Base-by-base conservation (phyloP, 345 rosid genomes). In the Lepidium africanum region DNA sequence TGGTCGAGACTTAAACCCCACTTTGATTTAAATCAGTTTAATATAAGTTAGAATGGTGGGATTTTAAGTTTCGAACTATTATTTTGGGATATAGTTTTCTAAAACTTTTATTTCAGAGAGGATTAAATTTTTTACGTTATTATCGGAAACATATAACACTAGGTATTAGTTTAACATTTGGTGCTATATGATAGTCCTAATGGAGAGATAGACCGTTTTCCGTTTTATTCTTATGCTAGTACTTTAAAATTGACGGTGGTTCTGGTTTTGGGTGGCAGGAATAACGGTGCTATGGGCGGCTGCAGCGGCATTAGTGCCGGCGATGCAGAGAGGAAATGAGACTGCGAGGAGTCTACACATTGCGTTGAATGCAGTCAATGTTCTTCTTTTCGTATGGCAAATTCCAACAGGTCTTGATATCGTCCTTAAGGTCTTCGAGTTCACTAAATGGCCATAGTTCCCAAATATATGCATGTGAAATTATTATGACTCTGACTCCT, bases 241-340 rank as follows among this genome's bases (percentile, higher is more conserved):
- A 25, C 27, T 25, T 3, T 4, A 25, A 25, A 2, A 25, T 25
- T 60, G 23, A 23, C 3, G 23, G 59, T 35, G 67, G 41, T 3
- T 2, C 0, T 58, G 38, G 48, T 25, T 25, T 25, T 25, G 67
- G 69, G 51, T 39, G 47, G 62, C 80, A 90, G 93, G 78, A 45
- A 90, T 90, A 39, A 90, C 96, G 30, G 90, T 83, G 67, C 55
- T 92, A 14, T 92, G 96, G 96, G 96, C 96, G 3, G 82, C 77
- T 0, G 92, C 97, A 0, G 96, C 97, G 1, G 86, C 97, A 13
- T 78, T 88, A 10, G 98, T 90, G 16, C 98, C 97, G 11, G 80
- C 91, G 16, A 90, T 88, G 96, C 98, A 93, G 79, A 88, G 83
- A 74, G 97, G 94, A 75, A 90, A 52, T 12, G 94, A 87, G 76